Evolutionary conservation across 306 rosid genomes (phyloP).

Genomic region (Quillaja saponaria): DNA sequence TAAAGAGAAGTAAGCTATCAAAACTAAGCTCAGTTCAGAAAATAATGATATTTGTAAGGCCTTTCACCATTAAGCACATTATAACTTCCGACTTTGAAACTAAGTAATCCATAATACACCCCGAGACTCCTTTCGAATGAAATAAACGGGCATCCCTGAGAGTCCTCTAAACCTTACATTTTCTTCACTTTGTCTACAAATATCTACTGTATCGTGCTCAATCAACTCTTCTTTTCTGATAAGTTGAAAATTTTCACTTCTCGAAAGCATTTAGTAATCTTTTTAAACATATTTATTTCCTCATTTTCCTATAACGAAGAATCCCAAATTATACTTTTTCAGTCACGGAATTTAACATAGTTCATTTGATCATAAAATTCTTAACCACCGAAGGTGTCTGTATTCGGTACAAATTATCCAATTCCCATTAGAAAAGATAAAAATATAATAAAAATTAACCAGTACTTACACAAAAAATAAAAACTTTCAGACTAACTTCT

Average conservation of each 20-base stretch:
- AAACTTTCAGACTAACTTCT: constrained; percentile 8
- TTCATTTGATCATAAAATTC: constrained; percentile 18
- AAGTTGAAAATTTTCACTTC: background rate
- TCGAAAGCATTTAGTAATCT: background rate
- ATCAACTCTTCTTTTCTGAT: constrained; percentile 9
- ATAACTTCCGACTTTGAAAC: background rate
- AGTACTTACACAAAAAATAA: background rate
- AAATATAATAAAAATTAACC: background rate
- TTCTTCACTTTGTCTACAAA: too few species aligned
- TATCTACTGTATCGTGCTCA: background rate
- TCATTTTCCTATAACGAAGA: background rate
- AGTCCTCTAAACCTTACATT: too few species aligned
- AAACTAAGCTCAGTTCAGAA: background rate
- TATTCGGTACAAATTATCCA: background rate
- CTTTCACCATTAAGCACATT: background rate
- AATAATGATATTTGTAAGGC: background rate
- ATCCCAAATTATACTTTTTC: too few species aligned
- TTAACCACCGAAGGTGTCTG: background rate
- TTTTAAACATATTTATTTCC: background rate
- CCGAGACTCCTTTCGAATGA: constrained; percentile 13
- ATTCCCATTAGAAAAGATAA: background rate
- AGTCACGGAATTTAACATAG: background rate
- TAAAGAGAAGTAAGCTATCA: background rate
- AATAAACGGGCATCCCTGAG: constrained; percentile 1
- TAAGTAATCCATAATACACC: background rate